Base-by-base conservation (phyloP, 306 rosid genomes). In the Astragalus glycyphyllos region DNA sequence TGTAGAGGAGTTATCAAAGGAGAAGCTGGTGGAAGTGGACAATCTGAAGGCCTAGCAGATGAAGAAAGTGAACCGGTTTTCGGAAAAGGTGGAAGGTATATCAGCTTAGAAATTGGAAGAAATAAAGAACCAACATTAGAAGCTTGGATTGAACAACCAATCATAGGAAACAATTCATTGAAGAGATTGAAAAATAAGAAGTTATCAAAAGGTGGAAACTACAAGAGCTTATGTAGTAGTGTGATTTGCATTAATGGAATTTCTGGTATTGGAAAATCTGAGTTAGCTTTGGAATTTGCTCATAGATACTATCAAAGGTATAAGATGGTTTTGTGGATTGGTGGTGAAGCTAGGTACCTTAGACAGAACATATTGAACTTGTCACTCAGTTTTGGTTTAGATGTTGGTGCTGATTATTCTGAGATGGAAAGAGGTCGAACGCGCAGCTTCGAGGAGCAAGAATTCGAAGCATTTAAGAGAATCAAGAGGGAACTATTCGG, bases 361-460 rank as follows among this genome's bases (percentile, higher is more conserved):
- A 83, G 96, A 83, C 96, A 86, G 69, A 90, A 86, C 76, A 77
- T 90, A 59, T 66, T 92, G 82, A 88, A 92, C 71, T 58, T 92
- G 49, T 90, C 96, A n/a, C 62, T 78, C 47, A 68, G 71, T 65
- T 77, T 92, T 50, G 90, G 96, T 6, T 65, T 88, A 72, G 96
- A 92, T 77, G 92, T 92, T 45, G 89, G 91, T 71, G 92, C 96
- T 35, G 95, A 87, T 80, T 78, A 87, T 80, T 78, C 81, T 0
- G 96, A 90, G 73, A 86, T 74, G 23, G 96, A 88, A 54, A 80
- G 96, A 11, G 96, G 96, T 4, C 65, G 96, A 47, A 84, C 86
- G 20, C 84, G 95, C 1, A 85, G 88, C 89, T 92, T 92, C 6
- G 98, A 92, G 74, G 98, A 90, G 81, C 98, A 92, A 72, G 98